These are phyloP conservation scores for Neurospora sp. DNA, from an alignment of 2,329 filamentous ascomycete species.

Conservation along the genomic window DNA sequence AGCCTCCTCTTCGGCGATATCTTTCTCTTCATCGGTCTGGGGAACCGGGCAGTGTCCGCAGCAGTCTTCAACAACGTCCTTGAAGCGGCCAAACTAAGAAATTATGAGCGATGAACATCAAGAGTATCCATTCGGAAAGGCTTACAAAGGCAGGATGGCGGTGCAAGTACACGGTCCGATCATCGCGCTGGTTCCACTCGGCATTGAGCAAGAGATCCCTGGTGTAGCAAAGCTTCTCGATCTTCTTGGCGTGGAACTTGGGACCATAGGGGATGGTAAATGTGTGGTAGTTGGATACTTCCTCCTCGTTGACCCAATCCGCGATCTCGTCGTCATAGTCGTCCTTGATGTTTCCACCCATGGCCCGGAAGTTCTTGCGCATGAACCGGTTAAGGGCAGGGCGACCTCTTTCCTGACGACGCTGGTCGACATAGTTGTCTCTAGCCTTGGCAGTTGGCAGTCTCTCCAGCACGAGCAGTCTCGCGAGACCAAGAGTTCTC, in stretches of 20 bases:
- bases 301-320: constrained; percentile 70
- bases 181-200: constrained; percentile 72
- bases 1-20: constrained; percentile 59
- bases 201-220: constrained; percentile 75
- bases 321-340: constrained; percentile 69
- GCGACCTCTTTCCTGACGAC: constrained; percentile 62
- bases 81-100: constrained; percentile 53
- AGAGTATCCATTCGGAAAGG: not conserved
- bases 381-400: constrained; percentile 40
- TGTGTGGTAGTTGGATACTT: constrained; percentile 70
- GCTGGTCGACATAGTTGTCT: constrained; percentile 59
- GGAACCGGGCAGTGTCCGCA: constrained; percentile 69
- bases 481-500: constrained; percentile 65
- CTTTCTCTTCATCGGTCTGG: constrained; percentile 58
- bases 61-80: constrained; percentile 70
- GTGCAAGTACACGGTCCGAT: constrained; percentile 68
- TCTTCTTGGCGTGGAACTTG: constrained; percentile 54
- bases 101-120: not conserved
- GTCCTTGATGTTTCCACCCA: constrained; percentile 66
- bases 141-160: constrained; percentile 65
- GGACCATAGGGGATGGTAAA: constrained; percentile 61
- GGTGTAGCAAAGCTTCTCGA: constrained; percentile 74
- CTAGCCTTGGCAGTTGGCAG: constrained; percentile 60
- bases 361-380: constrained; percentile 22
- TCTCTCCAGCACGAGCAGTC: constrained; percentile 69